A percentile compares a stretch with the other conserved stretches of the same genome.
Evolutionary conservation across 140 eudicot genomes (phyloP).

Genomic region (Oenanthe javanica): DNA sequence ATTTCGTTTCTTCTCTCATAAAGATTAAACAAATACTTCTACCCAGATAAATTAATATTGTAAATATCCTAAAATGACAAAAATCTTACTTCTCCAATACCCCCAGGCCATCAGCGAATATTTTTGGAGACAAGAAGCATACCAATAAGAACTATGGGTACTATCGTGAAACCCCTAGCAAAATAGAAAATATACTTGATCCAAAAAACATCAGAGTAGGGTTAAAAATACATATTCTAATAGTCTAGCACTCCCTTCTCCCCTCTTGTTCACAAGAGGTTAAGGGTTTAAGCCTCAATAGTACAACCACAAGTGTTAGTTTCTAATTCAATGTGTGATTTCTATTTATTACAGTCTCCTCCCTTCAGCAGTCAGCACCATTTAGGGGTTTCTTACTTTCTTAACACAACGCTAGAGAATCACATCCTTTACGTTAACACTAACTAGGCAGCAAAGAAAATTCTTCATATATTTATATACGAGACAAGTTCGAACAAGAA

Average conservation of each 20-base stretch:
- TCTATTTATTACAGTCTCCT: not conserved
- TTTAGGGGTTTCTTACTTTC: not conserved
- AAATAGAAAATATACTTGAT: not conserved
- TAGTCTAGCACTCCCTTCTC: not conserved
- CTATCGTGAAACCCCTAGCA: not conserved
- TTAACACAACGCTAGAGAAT: not conserved
- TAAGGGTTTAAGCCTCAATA: not conserved
- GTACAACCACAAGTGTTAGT: not conserved
- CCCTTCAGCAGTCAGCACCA: not conserved
- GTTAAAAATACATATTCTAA: too few relatives aligned
- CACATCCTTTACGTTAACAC: not conserved
- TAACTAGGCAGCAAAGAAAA: not conserved
- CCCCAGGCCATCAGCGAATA: not conserved
- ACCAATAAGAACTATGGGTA: not conserved
- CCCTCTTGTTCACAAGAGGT: not conserved
- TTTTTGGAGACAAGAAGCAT: too few relatives aligned
- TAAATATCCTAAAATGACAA: too few relatives aligned
- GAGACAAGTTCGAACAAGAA: not conserved
- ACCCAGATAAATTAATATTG: not conserved
- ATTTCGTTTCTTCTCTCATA: not conserved
- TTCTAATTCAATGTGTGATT: not conserved
- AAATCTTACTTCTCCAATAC: not conserved
- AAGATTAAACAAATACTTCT: not conserved
- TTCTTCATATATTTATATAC: not conserved
- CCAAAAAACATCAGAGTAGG: not conserved